Evolutionary conservation across 768 basidiomycete genomes (phyloP).

Genomic region (Xerocomellus dryophilus): DNA sequence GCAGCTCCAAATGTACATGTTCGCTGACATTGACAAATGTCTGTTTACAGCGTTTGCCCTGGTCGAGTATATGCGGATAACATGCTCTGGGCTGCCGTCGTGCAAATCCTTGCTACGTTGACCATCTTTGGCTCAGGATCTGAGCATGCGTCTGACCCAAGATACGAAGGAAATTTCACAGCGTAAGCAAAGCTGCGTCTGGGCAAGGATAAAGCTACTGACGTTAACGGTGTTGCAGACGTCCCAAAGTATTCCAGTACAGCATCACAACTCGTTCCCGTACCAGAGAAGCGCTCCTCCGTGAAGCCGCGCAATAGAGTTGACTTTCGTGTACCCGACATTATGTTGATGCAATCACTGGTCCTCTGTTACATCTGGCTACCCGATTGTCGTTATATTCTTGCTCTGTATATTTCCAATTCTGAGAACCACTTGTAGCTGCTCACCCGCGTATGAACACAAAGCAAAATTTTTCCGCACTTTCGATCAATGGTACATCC

Average conservation of each 20-base stretch:
- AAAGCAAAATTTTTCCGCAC: too few relatives aligned
- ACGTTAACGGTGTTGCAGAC: neutral
- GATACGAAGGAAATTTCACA: constrained; percentile 2
- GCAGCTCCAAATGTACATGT: neutral
- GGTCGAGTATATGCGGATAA: constrained; percentile 1
- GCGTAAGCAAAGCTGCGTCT: neutral
- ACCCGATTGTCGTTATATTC: too few relatives aligned
- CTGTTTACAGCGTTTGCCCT: neutral
- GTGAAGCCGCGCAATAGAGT: neutral
- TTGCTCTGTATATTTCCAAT: too few relatives aligned
- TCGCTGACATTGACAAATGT: neutral
- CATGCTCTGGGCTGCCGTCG: neutral
- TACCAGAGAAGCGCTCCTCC: neutral
- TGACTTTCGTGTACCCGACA: neutral
- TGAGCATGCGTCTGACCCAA: neutral
- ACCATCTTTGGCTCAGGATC: neutral
- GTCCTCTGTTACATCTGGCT: too few relatives aligned
- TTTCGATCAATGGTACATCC: too few relatives aligned
- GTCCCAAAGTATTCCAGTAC: neutral
- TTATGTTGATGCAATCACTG: too few relatives aligned
- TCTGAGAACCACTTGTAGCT: too few relatives aligned
- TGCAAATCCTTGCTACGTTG: neutral
- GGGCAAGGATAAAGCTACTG: neutral
- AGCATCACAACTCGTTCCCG: neutral
- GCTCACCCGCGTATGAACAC: neutral